Conservation (phyloP, 2,329 filamentous ascomycete species). For the Colletotrichum eleusines region DNA sequence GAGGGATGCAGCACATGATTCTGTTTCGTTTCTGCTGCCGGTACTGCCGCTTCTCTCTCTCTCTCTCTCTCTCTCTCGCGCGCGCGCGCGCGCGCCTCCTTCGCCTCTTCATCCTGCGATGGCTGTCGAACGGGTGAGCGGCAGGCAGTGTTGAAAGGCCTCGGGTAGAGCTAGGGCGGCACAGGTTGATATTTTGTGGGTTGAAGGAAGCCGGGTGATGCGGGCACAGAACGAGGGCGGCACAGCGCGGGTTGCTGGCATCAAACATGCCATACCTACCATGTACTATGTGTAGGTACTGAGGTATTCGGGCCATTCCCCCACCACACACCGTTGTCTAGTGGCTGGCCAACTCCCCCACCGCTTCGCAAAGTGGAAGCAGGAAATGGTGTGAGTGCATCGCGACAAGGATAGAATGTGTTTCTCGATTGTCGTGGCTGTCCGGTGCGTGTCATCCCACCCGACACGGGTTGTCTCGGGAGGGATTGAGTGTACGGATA, state of each 20-base stretch:
- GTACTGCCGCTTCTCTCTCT: too few species aligned
- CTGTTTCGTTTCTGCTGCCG: not conserved
- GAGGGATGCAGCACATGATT: not conserved
- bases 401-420: slow-evolving; percentile 5
- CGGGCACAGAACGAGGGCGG: slow-evolving; percentile 15
- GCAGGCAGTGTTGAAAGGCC: slow-evolving; percentile 1
- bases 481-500: not conserved
- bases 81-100: not conserved
- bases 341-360: slow-evolving; percentile 11
- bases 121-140: not conserved
- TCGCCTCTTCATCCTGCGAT: not conserved
- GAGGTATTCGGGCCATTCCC: too few species aligned
- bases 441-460: not conserved
- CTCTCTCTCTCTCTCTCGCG: too few species aligned
- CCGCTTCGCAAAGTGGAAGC: slow-evolving; percentile 13
- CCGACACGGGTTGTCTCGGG: not conserved
- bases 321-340: slow-evolving; percentile 17
- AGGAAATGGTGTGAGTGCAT: slow-evolving; percentile 6
- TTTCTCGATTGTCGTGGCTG: not conserved
- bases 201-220: slow-evolving; percentile 16
- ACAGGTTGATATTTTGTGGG: slow-evolving; percentile 24
- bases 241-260: slow-evolving; percentile 8
- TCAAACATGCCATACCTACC: too few species aligned
- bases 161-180: slow-evolving; percentile 14
- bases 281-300: too few species aligned